Evolutionary conservation across 768 basidiomycete genomes (phyloP).

Genomic region (Porpolomopsis calyptriformis): DNA sequence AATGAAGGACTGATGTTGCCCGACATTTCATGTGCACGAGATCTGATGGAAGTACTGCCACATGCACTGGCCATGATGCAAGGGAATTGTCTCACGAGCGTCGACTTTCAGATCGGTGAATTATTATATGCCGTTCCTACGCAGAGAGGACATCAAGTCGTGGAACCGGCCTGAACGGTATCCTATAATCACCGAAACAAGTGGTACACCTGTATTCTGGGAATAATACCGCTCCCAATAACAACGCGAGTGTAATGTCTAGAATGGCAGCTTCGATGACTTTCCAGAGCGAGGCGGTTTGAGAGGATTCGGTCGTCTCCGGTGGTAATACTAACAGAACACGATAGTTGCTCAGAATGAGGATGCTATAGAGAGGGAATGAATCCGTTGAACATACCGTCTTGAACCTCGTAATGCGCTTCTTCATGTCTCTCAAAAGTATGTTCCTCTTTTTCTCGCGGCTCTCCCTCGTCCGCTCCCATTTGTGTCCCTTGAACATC

Average conservation of each 20-base stretch:
- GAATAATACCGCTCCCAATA: no score
- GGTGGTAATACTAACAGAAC: constrained; percentile 37
- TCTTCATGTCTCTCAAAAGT: constrained; percentile 60
- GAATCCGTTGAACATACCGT: constrained; percentile 31
- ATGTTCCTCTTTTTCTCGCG: constrained; percentile 38
- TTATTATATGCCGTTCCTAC: no score
- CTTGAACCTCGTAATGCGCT: constrained; percentile 57
- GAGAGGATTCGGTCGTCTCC: constrained; percentile 48
- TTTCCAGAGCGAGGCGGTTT: constrained; percentile 38
- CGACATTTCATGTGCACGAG: no score
- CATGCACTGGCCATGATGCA: no score
- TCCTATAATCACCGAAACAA: no score
- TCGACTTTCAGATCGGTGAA: no score
- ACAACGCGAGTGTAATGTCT: constrained; percentile 19
- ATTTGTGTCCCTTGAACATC: constrained; percentile 93
- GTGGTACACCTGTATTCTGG: no score
- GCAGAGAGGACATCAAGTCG: no score
- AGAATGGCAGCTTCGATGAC: constrained; percentile 53
- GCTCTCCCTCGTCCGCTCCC: constrained; percentile 52
- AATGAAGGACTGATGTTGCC: no score
- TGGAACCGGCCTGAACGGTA: no score
- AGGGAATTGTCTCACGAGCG: no score
- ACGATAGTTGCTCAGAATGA: constrained; percentile 5
- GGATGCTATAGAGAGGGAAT: background rate
- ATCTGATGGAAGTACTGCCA: no score